Evolutionary conservation across 1,139 yeast species (phyloP).

Genomic region (Suhomyces terraborum): DNA sequence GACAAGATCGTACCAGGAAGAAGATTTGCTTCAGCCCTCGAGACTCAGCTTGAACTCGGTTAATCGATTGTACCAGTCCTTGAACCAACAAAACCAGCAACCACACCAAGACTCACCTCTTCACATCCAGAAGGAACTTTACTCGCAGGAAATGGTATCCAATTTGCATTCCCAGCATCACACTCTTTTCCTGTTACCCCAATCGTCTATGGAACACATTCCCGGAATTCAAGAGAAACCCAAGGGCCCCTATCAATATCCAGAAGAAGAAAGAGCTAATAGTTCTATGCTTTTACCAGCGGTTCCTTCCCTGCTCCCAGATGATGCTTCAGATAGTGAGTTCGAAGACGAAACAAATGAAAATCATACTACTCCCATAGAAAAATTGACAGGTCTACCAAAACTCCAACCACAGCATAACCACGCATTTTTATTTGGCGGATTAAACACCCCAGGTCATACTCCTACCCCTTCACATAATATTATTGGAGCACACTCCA

Average conservation of each 20-base stretch:
- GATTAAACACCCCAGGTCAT: slow-evolving; percentile 1
- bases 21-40: slow-evolving; percentile 8
- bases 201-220: slow-evolving; percentile 5
- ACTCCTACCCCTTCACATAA: slow-evolving; percentile 7
- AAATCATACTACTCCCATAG: not conserved
- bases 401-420: not conserved
- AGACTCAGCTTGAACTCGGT: slow-evolving; percentile 3
- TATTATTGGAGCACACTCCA: not conserved
- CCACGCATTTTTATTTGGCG: not conserved
- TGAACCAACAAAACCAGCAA: slow-evolving; percentile 4
- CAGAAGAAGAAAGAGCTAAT: not conserved
- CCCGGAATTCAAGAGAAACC: not conserved
- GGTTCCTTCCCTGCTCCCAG: slow-evolving; percentile 3
- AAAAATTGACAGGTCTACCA: not conserved
- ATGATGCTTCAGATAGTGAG: slow-evolving; percentile 11
- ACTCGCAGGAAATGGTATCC: not conserved
- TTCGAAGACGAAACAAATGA: slow-evolving; percentile 13
- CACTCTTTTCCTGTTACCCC: not conserved
- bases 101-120: not conserved
- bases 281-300: slow-evolving; percentile 3
- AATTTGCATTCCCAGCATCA: slow-evolving; percentile 1
- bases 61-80: not conserved
- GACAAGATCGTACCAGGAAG: slow-evolving; percentile 13
- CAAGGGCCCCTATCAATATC: not conserved
- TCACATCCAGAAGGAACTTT: not conserved